Percentiles rank a stretch among this genome's conserved stretches.
These are phyloP conservation scores for Gymnopilus junonius DNA, from an alignment of 768 basidiomycete genomes.

Conservation along the genomic window DNA sequence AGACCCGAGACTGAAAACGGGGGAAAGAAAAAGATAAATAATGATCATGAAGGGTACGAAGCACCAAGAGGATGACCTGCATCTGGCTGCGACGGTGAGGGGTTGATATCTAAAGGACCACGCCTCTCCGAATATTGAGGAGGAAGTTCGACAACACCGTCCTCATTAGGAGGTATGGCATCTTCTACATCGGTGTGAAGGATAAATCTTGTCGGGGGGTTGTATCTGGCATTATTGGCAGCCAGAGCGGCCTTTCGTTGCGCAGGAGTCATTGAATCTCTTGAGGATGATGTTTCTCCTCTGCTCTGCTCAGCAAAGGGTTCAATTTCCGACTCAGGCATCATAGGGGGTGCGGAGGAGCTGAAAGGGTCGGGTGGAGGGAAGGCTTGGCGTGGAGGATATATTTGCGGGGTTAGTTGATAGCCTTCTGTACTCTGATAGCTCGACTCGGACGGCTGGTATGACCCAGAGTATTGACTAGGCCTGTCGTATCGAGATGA, in stretches of 20 bases:
- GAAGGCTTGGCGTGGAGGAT: constrained; percentile 7
- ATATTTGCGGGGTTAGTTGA: background rate
- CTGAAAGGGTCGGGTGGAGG: constrained; percentile 25
- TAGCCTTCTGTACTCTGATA: background rate
- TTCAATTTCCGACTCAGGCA: constrained; percentile 11
- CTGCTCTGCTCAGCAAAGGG: constrained; percentile 5
- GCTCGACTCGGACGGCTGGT: background rate
- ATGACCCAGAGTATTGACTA: background rate
- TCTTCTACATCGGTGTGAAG: constrained; percentile 76
- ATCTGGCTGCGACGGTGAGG: constrained; percentile 7
- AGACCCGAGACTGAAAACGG: background rate
- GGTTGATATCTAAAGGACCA: constrained; percentile 17
- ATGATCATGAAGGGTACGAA: constrained; percentile 13
- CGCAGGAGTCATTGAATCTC: constrained; percentile 36
- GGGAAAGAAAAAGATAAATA: background rate
- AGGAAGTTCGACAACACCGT: constrained; percentile 73
- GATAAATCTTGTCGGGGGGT: constrained; percentile 55
- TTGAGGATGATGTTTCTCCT: constrained; percentile 1
- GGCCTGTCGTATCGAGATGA: constrained; percentile 10
- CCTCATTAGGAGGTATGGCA: constrained; percentile 41
- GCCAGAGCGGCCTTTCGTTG: constrained; percentile 62
- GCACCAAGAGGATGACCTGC: constrained; percentile 16
- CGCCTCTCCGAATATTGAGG: constrained; percentile 69
- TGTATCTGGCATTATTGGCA: constrained; percentile 41
- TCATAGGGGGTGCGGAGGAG: constrained; percentile 21